Evolutionary conservation across 2,329 filamentous ascomycete genomes (phyloP).

Genomic region (Didymella sp.): DNA sequence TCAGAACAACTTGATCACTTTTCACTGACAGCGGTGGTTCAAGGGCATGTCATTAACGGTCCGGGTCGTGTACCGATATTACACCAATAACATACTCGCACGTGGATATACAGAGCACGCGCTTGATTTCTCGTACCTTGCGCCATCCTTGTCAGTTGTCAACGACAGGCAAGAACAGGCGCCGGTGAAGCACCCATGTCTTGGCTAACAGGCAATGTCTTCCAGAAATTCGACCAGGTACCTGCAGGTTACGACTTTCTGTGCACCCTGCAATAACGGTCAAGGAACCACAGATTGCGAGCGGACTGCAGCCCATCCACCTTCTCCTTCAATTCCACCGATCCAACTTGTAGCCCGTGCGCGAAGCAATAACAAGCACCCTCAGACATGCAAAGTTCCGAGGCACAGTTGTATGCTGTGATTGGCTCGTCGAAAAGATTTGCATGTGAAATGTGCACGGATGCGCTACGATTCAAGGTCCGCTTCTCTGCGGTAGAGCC

Average conservation of each 20-base stretch:
- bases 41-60: not conserved
- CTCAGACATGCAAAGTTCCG: conserved; percentile 13
- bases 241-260: conserved; percentile 7
- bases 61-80: conserved; percentile 7
- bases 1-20: conserved; percentile 3
- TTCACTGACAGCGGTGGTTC: not conserved
- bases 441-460: conserved; percentile 17
- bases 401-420: not conserved
- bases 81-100: conserved; percentile 8
- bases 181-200: conserved; percentile 3
- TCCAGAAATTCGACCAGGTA: conserved; percentile 9
- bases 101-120: conserved; percentile 10
- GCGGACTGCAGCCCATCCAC: conserved; percentile 5
- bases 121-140: not conserved
- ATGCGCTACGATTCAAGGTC: conserved; percentile 2
- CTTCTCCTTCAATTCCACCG: conserved; percentile 12
- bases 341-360: conserved; percentile 11
- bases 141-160: not conserved
- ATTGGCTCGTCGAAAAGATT: conserved; percentile 12
- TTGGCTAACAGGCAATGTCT: not conserved
- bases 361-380: conserved; percentile 8
- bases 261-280: conserved; percentile 10
- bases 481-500: conserved; percentile 1
- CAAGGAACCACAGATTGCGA: conserved; percentile 1
- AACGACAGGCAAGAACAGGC: conserved; percentile 5